Evolutionary conservation across 306 rosid genomes (phyloP), one percentile per base, ranked within the genome.

Genomic region (Acacia acuminata): DNA sequence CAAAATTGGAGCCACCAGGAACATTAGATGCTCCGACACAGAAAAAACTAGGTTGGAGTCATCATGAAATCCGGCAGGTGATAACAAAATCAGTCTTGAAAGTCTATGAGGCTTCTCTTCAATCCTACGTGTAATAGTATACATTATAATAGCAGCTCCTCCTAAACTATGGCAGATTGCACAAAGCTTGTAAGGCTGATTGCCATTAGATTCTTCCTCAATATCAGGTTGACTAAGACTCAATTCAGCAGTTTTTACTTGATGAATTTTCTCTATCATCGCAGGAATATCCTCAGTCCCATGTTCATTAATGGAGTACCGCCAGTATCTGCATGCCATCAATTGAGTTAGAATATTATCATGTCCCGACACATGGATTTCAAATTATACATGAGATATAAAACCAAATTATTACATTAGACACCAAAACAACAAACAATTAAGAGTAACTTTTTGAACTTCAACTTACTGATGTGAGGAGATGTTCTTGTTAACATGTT

Each of bases 251-350:
- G 90, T 88, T 86, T 95, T 95, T 17, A 95, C 94, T 84, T 92
- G 36, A 56, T 95, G 90, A 71, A 95, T 93, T 85, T 93, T 95
- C 86, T 92, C 98, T 73, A 95, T 86, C 92, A 95, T 84, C 43
- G 98, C 97, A 40, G 98, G 97, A 85, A 95, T 89, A 80, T 95
- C 98, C 89, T 92, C 84, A n/a, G 91, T 93, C 64, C 93, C 98
- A 42, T 93, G 98, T 86, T 95, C 98, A 75, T 95, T 95, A 75
- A 95, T 86, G 77, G 98, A 95, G 85, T 95, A 95, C 66, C 81
- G 83, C 98, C 98, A 95, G 77, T 95, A 95, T 88, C 98, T 95
- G 87, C 83, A 88, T 81, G 32, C 75, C 16, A 82, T 48, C 72
- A 25, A 43, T 71, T 80, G 36, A 67, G 70, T 73, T 48, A 60